These are phyloP conservation scores for Platanthera guangdongensis DNA, from an alignment of 106 monocot genomes.

Conservation along the genomic window DNA sequence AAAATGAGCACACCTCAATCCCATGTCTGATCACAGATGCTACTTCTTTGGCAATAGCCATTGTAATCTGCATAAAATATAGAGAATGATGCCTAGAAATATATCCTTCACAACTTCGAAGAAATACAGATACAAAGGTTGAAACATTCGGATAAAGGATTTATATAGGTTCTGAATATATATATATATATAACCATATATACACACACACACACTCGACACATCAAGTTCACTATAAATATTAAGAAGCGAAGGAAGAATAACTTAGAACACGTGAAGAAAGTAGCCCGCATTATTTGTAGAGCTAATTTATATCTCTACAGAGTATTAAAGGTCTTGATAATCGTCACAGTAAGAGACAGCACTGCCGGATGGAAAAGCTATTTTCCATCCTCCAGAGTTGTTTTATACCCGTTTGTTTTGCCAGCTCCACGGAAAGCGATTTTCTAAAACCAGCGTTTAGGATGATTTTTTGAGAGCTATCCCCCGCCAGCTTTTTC, in stretches of 20 bases:
- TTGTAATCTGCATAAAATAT: slow-evolving; percentile 64
- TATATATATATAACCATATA: too few species aligned
- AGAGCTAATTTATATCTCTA: neutral
- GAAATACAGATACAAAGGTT: neutral
- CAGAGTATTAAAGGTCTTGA: neutral
- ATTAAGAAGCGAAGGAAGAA: neutral
- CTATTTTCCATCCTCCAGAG: too few species aligned
- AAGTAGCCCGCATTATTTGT: neutral
- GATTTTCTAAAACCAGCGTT: too few species aligned
- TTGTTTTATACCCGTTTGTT: too few species aligned
- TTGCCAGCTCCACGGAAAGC: too few species aligned
- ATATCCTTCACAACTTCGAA: neutral
- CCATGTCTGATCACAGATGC: slow-evolving; percentile 83
- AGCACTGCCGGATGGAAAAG: too few species aligned
- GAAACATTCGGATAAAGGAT: neutral
- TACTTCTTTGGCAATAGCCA: slow-evolving; percentile 96
- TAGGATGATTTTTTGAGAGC: too few species aligned
- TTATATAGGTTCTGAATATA: too few species aligned
- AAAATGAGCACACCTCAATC: slow-evolving; percentile 50
- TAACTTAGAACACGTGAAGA: neutral
- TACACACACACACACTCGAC: neutral
- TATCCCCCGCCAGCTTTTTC: too few species aligned
- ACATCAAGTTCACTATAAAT: neutral
- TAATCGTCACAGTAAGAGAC: neutral
- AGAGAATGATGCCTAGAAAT: neutral